These are phyloP conservation scores for Biancaea sappan DNA, from an alignment of 306 rosid genomes.

Conservation along the genomic window DNA sequence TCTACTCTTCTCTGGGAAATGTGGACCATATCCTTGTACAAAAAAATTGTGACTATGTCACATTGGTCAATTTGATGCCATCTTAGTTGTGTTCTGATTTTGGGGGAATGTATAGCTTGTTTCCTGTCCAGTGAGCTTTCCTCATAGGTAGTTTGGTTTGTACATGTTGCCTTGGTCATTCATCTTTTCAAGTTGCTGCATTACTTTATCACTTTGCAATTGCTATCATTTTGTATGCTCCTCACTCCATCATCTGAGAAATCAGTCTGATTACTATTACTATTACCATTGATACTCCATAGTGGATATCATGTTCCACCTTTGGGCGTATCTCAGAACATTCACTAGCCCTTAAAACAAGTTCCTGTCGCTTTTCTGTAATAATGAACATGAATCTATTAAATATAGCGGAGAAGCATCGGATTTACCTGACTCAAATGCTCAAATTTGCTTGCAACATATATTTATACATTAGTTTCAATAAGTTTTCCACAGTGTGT, in stretches of 20 bases:
- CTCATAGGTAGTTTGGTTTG: neutral
- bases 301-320: neutral
- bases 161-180: neutral
- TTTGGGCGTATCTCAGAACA: neutral
- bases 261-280: neutral
- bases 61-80: neutral
- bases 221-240: neutral
- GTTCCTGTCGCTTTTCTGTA: neutral
- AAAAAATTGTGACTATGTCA: neutral
- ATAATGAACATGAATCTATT: neutral
- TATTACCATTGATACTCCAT: neutral
- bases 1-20: neutral
- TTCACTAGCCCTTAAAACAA: neutral
- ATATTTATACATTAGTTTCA: neutral
- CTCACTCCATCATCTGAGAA: neutral
- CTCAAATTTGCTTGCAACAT: neutral
- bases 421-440: neutral
- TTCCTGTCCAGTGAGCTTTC: neutral
- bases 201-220: neutral
- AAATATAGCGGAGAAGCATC: neutral
- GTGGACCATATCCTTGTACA: neutral
- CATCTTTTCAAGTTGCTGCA: neutral
- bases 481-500: neutral
- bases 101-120: neutral
- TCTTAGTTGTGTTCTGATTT: neutral